Base-by-base conservation (phyloP, 192 early-diverging fungal genomes). In the Linnemannia zychae region DNA sequence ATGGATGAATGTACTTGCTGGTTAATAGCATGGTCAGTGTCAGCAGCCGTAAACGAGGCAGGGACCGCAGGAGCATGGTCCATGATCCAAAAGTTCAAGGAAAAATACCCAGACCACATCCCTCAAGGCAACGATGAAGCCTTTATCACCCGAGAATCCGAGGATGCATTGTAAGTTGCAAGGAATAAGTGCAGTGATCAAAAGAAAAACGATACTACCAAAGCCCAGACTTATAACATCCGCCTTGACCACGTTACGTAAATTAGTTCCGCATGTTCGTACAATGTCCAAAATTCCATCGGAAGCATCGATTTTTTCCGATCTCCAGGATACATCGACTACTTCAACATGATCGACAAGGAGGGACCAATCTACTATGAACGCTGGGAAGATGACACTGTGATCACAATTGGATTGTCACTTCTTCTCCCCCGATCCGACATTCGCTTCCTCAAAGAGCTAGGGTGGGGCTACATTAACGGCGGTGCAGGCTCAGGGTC, bases 241-340 rank as follows among this genome's bases (percentile, higher is more conserved):
- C 18, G 36, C 57, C 22, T 38, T 4, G 31, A 24, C 49, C 17
- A 6, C 5, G 24, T 48, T 13, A 4, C 34, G 2, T 22, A 38
- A 79, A 86, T 90, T 72, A 94, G 92, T 57, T 81, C 87, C 1
- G 72, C 72, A 22, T 94, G 94, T 75, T 88, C 94, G 50, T 95
- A 93, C 50, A 93, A 93, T 87, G 89, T 90, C 66, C 93, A 95
- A 72, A 95, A 94, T 79, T 94, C 95, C 73, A 93, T 95, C 24
- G 93, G 88, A 38, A 78, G 89, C 46, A 73, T 93, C 71, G 82
- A 92, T 34, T 88, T 94, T 66, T 94, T 91, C 75, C 88, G 92
- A 31, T 91, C 88, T 49, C 71, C 82, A 15, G 88, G 76, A 1
- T 94, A 95, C 88, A 74, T 85, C 38, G 86, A 81, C 31, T 90